These are phyloP conservation scores for Mycena maculata DNA, from an alignment of 768 basidiomycete genomes.

Conservation along the genomic window DNA sequence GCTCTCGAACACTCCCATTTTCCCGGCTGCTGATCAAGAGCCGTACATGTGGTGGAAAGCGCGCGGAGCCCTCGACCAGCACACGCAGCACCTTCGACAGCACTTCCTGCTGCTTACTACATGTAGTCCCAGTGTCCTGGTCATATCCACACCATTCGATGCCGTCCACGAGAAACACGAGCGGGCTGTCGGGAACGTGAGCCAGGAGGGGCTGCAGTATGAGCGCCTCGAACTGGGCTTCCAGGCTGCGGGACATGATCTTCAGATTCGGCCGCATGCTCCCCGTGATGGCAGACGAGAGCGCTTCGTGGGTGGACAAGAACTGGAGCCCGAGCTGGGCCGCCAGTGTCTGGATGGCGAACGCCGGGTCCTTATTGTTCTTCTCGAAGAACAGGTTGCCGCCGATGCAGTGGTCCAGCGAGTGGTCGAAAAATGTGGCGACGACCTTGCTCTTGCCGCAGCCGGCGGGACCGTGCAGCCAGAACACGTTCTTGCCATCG, in stretches of 20 bases:
- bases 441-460: conserved; percentile 2
- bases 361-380: not conserved
- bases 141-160: not conserved
- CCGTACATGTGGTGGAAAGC: conserved; percentile 9
- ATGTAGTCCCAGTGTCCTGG: not conserved
- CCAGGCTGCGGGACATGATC: not conserved
- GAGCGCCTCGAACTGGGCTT: conserved; percentile 1
- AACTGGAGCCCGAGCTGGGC: conserved; percentile 5
- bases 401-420: not conserved
- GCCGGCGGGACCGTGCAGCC: conserved; percentile 9
- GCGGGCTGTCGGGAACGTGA: not conserved
- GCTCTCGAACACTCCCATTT: not conserved
- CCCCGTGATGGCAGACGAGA: not conserved
- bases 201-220: conserved; percentile 4
- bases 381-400: conserved; percentile 16
- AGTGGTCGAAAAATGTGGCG: not conserved
- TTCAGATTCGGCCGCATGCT: not conserved
- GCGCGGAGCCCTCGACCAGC: conserved; percentile 3
- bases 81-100: not conserved
- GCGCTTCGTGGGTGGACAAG: not conserved
- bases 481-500: conserved; percentile 7
- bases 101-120: not conserved
- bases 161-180: conserved; percentile 10
- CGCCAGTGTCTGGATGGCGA: conserved; percentile 6
- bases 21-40: conserved; percentile 7